These are phyloP conservation scores for Syzygium oleosum DNA, from an alignment of 345 rosid species.

Conservation along the genomic window DNA sequence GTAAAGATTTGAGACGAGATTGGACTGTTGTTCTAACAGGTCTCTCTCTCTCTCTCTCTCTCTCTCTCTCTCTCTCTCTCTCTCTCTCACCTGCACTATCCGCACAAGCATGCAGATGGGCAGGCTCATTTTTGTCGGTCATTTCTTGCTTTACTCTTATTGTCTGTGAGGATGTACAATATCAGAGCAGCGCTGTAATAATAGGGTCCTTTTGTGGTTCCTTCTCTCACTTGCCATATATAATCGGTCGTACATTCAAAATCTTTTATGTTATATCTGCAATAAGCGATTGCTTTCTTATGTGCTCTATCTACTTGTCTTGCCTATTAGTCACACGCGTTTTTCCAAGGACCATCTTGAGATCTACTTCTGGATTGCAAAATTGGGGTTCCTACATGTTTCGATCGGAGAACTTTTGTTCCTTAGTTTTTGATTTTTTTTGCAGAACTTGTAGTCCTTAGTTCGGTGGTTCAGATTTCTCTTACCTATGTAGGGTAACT, in stretches of 20 bases:
- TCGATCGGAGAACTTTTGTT: neutral
- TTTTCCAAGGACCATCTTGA: neutral
- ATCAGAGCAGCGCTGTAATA: neutral
- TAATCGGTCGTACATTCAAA: neutral
- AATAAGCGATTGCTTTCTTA: neutral
- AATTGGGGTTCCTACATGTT: neutral
- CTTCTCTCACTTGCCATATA: neutral
- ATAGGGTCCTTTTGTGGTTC: neutral
- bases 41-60: neutral
- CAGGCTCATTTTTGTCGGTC: neutral
- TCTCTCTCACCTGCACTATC: neutral
- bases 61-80: neutral
- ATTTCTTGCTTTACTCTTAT: neutral
- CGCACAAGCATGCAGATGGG: neutral
- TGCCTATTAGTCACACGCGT: neutral
- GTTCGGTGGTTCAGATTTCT: neutral
- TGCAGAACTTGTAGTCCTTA: neutral
- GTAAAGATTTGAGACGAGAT: slow-evolving; percentile 21
- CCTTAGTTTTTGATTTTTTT: neutral
- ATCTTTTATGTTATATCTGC: neutral
- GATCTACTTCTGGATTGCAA: neutral
- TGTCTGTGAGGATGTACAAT: neutral
- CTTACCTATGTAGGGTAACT: neutral
- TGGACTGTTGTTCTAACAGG: neutral
- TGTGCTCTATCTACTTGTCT: neutral